Conservation (phyloP, 306 rosid species). For the Hippophae rhamnoides region DNA sequence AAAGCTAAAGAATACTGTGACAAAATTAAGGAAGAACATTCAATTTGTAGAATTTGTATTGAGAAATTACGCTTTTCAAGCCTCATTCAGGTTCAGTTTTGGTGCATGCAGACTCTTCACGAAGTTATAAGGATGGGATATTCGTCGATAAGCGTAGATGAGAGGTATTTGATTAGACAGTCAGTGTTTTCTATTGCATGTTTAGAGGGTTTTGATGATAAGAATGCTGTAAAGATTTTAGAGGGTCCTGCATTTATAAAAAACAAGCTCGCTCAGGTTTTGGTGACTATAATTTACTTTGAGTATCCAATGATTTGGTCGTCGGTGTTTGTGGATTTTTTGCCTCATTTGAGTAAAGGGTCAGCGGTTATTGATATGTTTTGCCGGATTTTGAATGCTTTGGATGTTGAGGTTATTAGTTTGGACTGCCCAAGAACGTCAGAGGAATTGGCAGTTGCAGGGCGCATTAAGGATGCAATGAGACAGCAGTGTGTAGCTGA, state of each 20-base stretch:
- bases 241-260: slow-evolving; percentile 74
- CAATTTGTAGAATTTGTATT: slow-evolving; percentile 61
- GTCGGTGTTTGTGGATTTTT: slow-evolving; percentile 71
- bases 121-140: slow-evolving; percentile 65
- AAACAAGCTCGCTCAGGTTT: slow-evolving; percentile 77
- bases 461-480: slow-evolving; percentile 73
- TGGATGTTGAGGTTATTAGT: slow-evolving; percentile 79
- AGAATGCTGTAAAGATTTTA: slow-evolving; percentile 48
- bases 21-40: slow-evolving; percentile 52
- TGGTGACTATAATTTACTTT: slow-evolving; percentile 66
- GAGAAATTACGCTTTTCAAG: slow-evolving; percentile 60
- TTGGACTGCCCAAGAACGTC: slow-evolving; percentile 68
- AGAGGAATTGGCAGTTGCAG: slow-evolving; percentile 54
- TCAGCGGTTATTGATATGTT: slow-evolving; percentile 76
- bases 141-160: slow-evolving; percentile 53
- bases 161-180: slow-evolving; percentile 58
- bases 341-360: slow-evolving; percentile 69
- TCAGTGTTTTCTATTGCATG: slow-evolving; percentile 74
- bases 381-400: slow-evolving; percentile 77
- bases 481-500: slow-evolving; percentile 68
- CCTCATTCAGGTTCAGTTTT: slow-evolving; percentile 77
- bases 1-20: slow-evolving; percentile 60
- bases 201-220: slow-evolving; percentile 45
- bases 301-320: slow-evolving; percentile 83
- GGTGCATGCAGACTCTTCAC: slow-evolving; percentile 84